Conservation (phyloP, 345 rosid species). For the Geranium rotundifolium region DNA sequence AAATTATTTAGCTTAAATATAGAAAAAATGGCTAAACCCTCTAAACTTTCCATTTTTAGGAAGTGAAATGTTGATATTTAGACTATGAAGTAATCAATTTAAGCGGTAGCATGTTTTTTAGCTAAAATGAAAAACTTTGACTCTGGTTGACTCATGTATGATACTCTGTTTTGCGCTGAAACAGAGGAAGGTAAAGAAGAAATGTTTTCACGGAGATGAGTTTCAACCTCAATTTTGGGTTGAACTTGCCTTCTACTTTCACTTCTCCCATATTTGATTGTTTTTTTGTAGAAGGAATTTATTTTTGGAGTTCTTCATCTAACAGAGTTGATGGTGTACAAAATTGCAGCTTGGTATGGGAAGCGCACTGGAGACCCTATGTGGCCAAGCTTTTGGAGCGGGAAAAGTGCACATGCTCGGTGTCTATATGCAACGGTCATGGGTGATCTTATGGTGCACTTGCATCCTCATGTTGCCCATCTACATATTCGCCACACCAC, state of each 20-base stretch:
- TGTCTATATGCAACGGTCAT: slow-evolving; percentile 72
- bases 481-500: slow-evolving; percentile 53
- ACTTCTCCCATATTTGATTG: not conserved
- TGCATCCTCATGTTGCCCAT: slow-evolving; percentile 44
- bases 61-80: too few species aligned
- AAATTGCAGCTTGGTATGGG: slow-evolving; percentile 76
- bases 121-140: too few species aligned
- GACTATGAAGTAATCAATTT: not conserved
- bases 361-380: slow-evolving; percentile 81
- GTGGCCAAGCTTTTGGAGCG: slow-evolving; percentile 90
- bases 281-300: too few species aligned
- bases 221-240: not conserved
- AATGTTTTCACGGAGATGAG: not conserved
- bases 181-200: not conserved
- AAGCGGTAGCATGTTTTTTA: not conserved
- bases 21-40: too few species aligned
- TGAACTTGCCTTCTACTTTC: not conserved
- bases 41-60: too few species aligned
- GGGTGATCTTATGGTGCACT: slow-evolving; percentile 38
- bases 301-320: not conserved
- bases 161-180: not conserved
- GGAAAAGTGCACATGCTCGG: slow-evolving; percentile 71
- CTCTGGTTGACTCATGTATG: too few species aligned
- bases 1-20: too few species aligned
- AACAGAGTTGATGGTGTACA: not conserved